phyloP scores from a whole-genome alignment of 2,329 filamentous ascomycete species.

The Sclerotinia glacialis region DNA sequence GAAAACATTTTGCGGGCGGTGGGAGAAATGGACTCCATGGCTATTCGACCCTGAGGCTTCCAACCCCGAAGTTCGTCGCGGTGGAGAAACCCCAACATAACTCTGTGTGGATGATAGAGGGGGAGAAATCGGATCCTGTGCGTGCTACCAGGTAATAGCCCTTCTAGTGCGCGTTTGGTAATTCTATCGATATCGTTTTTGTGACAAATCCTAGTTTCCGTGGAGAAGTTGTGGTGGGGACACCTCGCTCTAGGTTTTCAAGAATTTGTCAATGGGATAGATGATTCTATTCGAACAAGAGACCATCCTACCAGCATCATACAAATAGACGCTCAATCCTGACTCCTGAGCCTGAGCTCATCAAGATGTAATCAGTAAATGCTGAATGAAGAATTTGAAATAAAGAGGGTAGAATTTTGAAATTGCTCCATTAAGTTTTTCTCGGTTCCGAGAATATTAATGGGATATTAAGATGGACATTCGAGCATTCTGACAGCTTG shows the following conservation, averaged over 20 bases:
- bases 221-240: background rate
- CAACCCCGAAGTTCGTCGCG: slow-evolving; percentile 10
- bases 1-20: background rate
- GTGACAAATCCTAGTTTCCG: background rate
- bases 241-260: background rate
- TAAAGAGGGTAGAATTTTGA: background rate
- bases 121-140: background rate
- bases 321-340: background rate
- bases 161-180: background rate
- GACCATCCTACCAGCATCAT: background rate
- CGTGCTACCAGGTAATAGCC: background rate
- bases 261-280: background rate
- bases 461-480: background rate
- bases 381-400: background rate
- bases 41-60: slow-evolving; percentile 11
- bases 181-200: background rate
- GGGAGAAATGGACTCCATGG: background rate
- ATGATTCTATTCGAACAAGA: background rate
- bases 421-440: background rate
- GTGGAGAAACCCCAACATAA: background rate
- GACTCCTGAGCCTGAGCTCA: no score
- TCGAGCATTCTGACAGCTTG: background rate
- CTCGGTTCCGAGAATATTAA: background rate
- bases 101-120: background rate
- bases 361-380: no score